Base-by-base conservation (phyloP, 2,329 filamentous ascomycete genomes). In the Rhinocladiella similis region DNA sequence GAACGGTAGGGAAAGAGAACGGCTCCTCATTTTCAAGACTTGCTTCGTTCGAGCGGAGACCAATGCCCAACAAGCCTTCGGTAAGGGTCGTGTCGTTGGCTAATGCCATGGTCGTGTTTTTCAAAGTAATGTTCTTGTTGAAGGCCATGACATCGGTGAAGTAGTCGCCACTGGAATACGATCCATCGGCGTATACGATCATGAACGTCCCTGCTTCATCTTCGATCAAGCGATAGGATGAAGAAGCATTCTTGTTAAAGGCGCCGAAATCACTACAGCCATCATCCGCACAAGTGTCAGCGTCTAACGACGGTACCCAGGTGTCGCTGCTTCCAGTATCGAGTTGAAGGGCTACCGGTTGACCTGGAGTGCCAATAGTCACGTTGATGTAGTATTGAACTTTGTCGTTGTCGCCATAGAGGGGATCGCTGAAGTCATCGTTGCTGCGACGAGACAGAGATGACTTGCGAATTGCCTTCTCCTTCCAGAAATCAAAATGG, bases 11-110 rank as follows among this genome's bases (percentile, higher is more conserved):
- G 59, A 85, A 76, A 69, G 97, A 96, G 52, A 97, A 82, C 0
- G 92, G 90, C 73, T 91, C 92, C 80, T 91, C 97, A 75, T 99
- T 97, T 94, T 93, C 97, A 20, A 99, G 80, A 63, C 90, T 93
- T 4, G 96, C 80, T 10, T 88, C 90, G 7, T 61, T 59, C n/a
- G 52, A 42, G n/a, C 80, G 69, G 70, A 96, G 96, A 4, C 92
- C 92, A 59, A 97, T 87, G 19, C 92, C 92, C 18, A 96, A 72
- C 41, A 97, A 90, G 36, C 90, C 90, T 70, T 94, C 83, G 20
- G 68, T 56, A 6, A 81, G 83, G 41, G 65, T 75, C 4, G 83
- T 84, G 0, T 62, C 60, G 63, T 83, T 83, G 3, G 82, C 83
- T 57, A 85, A 73, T 20, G 82, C 83, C 61, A 86, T 83, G 62